Evolutionary conservation across 176 grass and related monocot species (phyloP).

Genomic region (Cymbopogon citratus): DNA sequence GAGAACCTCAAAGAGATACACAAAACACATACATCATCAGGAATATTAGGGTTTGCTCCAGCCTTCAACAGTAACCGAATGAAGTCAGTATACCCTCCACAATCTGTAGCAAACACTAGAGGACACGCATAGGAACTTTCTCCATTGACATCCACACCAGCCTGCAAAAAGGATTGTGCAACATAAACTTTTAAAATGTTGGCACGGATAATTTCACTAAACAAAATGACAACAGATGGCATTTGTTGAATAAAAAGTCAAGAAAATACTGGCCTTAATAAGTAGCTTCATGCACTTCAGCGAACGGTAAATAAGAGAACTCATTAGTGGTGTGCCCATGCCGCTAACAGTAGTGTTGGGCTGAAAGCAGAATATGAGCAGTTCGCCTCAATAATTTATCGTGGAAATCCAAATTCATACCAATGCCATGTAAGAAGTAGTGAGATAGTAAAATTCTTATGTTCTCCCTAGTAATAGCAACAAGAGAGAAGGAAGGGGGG

Average conservation of each 20-base stretch:
- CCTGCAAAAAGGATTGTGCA: conserved; percentile 29
- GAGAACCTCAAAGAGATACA: not conserved
- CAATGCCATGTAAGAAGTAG: not conserved
- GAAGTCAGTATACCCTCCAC: conserved; percentile 28
- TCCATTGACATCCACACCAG: conserved; percentile 41
- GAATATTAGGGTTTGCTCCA: conserved; percentile 45
- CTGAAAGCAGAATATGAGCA: conserved; percentile 28
- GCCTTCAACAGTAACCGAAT: conserved; percentile 30
- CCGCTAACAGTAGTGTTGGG: not conserved
- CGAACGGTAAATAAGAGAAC: conserved; percentile 24
- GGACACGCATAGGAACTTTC: not conserved
- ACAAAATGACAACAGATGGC: not conserved
- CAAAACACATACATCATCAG: conserved; percentile 32
- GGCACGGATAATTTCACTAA: not conserved
- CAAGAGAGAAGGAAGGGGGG: too few species aligned
- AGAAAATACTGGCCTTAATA: conserved; percentile 28
- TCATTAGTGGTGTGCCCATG: not conserved
- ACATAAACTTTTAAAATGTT: not conserved
- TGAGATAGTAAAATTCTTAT: not conserved
- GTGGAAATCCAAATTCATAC: not conserved
- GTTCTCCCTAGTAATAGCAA: not conserved
- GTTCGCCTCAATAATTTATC: not conserved
- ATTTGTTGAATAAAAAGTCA: not conserved
- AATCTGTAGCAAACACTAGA: conserved; percentile 2
- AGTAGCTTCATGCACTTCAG: conserved; percentile 50